A percentile compares a stretch with the other conserved stretches of the same genome.
Evolutionary conservation across 257 asterid species (phyloP).

Genomic region (Solanum medicagineum): DNA sequence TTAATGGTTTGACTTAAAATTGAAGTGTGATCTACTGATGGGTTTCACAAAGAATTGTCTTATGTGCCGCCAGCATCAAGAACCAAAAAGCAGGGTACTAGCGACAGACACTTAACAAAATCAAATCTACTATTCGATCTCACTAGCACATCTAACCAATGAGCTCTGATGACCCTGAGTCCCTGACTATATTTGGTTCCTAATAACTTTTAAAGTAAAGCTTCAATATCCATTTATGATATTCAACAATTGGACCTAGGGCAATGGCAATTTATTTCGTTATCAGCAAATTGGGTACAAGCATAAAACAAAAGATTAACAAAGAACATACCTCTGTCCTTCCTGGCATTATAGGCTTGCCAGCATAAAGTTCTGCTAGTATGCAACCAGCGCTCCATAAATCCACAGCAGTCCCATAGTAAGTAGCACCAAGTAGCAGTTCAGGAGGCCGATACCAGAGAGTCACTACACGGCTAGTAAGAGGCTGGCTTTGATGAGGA

Average conservation of each 20-base stretch:
- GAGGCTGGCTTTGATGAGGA: constrained; percentile 61
- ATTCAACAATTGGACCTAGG: background rate
- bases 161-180: background rate
- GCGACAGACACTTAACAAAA: background rate
- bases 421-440: constrained; percentile 91
- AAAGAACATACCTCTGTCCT: constrained; percentile 64
- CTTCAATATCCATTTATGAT: background rate
- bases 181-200: background rate
- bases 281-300: background rate
- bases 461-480: constrained; percentile 93
- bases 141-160: background rate
- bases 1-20: background rate
- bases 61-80: background rate
- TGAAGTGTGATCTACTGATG: background rate
- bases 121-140: background rate
- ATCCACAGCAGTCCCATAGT: constrained; percentile 80
- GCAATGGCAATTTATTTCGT: background rate
- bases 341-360: constrained; percentile 98
- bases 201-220: background rate
- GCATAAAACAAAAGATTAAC: background rate
- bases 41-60: background rate
- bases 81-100: background rate
- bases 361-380: constrained; percentile 85
- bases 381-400: constrained; percentile 96
- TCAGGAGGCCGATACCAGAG: constrained; percentile 98